Base-by-base conservation (phyloP, 2,329 filamentous ascomycete species). In the Cercospora berteroae region DNA sequence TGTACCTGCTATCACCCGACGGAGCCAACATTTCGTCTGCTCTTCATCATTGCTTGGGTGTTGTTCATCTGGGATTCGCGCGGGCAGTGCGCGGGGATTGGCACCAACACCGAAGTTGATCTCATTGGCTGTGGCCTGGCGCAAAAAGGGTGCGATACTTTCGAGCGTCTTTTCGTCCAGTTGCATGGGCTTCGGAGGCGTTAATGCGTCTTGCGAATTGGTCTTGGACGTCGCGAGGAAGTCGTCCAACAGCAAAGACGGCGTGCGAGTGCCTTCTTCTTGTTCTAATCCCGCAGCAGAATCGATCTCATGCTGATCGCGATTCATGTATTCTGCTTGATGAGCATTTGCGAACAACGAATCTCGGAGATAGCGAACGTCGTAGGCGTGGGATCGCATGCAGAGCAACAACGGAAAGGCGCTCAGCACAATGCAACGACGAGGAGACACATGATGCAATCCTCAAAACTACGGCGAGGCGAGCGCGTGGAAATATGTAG, bases 131-230 rank as follows among this genome's bases (percentile, higher is more conserved):
- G 36, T 42, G 4, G 36, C 25, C 39, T 61, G 59, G 13, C 59
- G 59, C 25, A 61, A 23, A 42, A 61, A 61, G 13, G 59, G 59
- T 42, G 59, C 59, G 27, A 61, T 61, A 39, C 20, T 48, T 23
- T 61, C 59, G 59, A 61, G 36, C 42, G 59, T 48, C 59, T 61
- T 48, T 27, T 48, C 25, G 59, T 61, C 39, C 23, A 48, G 6
- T 48, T 61, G 59, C 59, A 50, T 50, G 12, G 59, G 59, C 59
- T 10, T 29, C 20, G 13, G n/a, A 48, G 36, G 13, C 39, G 42
- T 29, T 16, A 16, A 18, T 20, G 59, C 16, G 36, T 58, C 55
- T n/a, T 58, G 55, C 55, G 55, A 58, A n/a, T 27, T 25, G 18
- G n/a, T 48, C 20, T 44, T 48, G 20, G 59, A 18, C 25, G 36